Percentiles rank a stretch among this genome's conserved stretches.
phyloP scores from a whole-genome alignment of 2,329 filamentous ascomycete genomes.

The Orbilia blumenaviensis region DNA sequence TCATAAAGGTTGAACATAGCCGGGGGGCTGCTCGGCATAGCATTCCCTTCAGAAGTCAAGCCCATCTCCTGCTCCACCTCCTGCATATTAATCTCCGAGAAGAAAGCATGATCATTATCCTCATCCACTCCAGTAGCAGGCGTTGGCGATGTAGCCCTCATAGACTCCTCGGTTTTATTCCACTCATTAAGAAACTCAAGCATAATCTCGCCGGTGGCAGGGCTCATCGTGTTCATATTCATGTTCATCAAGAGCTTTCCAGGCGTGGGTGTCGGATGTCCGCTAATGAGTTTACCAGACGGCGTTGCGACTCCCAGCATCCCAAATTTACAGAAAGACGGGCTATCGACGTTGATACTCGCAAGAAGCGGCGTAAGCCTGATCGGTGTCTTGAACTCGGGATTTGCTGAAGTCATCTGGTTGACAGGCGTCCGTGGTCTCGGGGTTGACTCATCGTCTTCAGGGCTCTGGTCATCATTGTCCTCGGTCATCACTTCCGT shows the following conservation, averaged over 20 bases:
- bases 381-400: constrained; percentile 51
- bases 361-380: constrained; percentile 48
- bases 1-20: constrained; percentile 60
- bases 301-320: constrained; percentile 48
- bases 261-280: constrained; percentile 44
- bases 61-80: constrained; percentile 37
- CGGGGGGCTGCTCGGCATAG: constrained; percentile 64
- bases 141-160: constrained; percentile 57
- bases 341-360: constrained; percentile 50
- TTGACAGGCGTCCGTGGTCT: constrained; percentile 38
- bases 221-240: constrained; percentile 21
- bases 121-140: constrained; percentile 58
- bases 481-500: not conserved
- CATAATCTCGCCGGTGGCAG: constrained; percentile 52
- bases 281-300: constrained; percentile 41
- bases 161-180: constrained; percentile 55
- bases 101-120: constrained; percentile 65
- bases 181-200: constrained; percentile 41
- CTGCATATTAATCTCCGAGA: constrained; percentile 63
- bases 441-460: constrained; percentile 1
- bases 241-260: constrained; percentile 40
- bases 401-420: constrained; percentile 26
- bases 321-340: constrained; percentile 50
- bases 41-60: constrained; percentile 56
- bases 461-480: not conserved